Percentiles rank a stretch among this genome's conserved stretches.
Conservation (phyloP, 768 basidiomycete species). For the Pulveroboletus sp. region DNA sequence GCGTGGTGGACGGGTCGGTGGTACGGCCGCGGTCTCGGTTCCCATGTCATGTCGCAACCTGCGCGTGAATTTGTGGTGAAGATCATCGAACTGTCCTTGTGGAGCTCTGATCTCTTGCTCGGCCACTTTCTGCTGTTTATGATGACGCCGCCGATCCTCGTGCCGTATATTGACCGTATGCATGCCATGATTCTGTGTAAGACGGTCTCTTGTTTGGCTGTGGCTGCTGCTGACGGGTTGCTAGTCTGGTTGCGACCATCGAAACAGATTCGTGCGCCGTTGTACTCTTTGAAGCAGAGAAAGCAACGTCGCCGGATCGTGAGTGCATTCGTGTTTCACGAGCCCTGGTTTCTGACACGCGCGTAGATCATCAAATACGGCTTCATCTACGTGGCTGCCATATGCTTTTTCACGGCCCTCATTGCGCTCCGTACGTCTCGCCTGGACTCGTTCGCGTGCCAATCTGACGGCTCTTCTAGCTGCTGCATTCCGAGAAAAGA, state of each 20-base stretch:
- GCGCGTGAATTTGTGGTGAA: conserved; percentile 97
- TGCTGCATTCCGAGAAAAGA: conserved; percentile 53
- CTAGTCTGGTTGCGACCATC: conserved; percentile 94
- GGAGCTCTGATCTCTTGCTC: conserved; percentile 91
- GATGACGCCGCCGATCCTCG: conserved; percentile 80
- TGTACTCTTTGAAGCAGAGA: conserved; percentile 89
- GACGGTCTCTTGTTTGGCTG: conserved; percentile 6
- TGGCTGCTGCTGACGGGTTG: conserved; percentile 15
- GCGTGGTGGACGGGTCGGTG: conserved; percentile 99
- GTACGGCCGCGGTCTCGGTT: conserved; percentile 92
- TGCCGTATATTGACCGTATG: conserved; percentile 89
- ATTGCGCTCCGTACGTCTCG: conserved; percentile 70
- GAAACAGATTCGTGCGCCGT: conserved; percentile 88
- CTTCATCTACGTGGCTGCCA: conserved; percentile 64
- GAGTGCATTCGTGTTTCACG: conserved; percentile 27
- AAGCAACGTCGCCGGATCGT: conserved; percentile 90
- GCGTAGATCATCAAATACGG: conserved; percentile 82
- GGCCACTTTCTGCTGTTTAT: conserved; percentile 88
- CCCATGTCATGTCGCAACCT: conserved; percentile 94
- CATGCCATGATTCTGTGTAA: conserved; percentile 90
- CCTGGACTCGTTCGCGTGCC: conserved; percentile 3
- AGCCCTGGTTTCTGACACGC: conserved; percentile 7
- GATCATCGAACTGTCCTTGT: conserved; percentile 92
- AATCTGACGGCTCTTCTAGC: conserved; percentile 37
- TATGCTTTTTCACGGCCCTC: conserved; percentile 70